phyloP scores from a whole-genome alignment of 2,329 filamentous ascomycete genomes.

The Pestalotiopsis sp. region DNA sequence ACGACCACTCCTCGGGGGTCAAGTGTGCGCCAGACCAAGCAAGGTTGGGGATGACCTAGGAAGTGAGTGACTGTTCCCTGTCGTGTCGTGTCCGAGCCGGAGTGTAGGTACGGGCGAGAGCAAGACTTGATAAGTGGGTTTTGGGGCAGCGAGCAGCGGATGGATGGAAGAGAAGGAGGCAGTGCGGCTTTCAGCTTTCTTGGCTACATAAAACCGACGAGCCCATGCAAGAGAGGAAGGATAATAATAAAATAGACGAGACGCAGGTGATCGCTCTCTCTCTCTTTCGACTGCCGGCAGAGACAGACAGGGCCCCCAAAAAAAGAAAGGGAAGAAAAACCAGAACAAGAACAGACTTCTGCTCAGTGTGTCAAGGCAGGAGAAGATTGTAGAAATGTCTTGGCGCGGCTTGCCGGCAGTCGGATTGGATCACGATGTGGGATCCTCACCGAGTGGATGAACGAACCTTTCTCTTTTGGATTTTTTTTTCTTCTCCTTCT shows the following conservation, averaged over 20 bases:
- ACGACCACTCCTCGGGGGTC: not conserved
- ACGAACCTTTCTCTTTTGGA: not conserved
- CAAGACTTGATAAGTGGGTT: not conserved
- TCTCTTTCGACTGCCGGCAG: not conserved
- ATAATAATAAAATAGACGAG: not conserved
- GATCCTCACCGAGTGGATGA: not conserved
- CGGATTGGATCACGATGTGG: not conserved
- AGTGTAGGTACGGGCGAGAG: not conserved
- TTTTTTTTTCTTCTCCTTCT: not conserved
- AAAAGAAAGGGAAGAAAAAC: not conserved
- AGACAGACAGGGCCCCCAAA: not conserved
- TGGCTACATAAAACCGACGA: not conserved
- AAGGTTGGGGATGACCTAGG: not conserved
- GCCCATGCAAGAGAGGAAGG: not conserved
- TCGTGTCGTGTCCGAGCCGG: not conserved
- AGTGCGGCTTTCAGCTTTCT: not conserved
- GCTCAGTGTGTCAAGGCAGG: not conserved
- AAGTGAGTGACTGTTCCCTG: not conserved
- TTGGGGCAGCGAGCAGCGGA: not conserved
- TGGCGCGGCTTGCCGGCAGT: not conserved
- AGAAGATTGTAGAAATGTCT: not conserved
- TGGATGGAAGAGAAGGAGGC: not conserved
- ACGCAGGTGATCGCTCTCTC: not conserved
- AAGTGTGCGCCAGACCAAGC: not conserved
- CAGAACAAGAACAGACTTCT: not conserved